Evolutionary conservation across 2,329 filamentous ascomycete genomes (phyloP).

Genomic region (Penicillium verrucosum): DNA sequence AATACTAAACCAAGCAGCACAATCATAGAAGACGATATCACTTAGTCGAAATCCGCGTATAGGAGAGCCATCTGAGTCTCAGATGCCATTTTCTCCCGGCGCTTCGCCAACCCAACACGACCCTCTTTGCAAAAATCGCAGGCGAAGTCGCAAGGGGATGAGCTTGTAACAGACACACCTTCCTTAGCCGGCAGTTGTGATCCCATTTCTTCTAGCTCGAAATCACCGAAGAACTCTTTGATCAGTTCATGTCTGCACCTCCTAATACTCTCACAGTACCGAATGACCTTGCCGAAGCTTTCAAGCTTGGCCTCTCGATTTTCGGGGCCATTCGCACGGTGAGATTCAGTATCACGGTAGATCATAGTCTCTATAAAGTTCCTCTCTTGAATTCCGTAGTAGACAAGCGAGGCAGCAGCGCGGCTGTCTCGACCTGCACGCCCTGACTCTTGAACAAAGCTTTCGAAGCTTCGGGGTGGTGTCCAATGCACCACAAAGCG

Average conservation of each 20-base stretch:
- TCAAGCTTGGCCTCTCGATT: slow-evolving; percentile 50
- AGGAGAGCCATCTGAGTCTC: slow-evolving; percentile 14
- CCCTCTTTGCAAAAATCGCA: slow-evolving; percentile 76
- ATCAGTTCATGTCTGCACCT: slow-evolving; percentile 74
- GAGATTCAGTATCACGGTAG: slow-evolving; percentile 26
- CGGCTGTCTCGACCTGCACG: slow-evolving; percentile 87
- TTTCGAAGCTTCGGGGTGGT: slow-evolving; percentile 88
- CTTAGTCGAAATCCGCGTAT: slow-evolving; percentile 4
- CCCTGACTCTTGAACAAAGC: slow-evolving; percentile 93
- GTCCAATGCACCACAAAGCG: slow-evolving; percentile 95
- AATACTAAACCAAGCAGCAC: background rate
- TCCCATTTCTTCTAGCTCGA: slow-evolving; percentile 34
- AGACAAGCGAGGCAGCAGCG: slow-evolving; percentile 80
- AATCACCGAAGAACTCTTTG: slow-evolving; percentile 73
- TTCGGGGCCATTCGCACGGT: slow-evolving; percentile 39
- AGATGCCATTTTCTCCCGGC: slow-evolving; percentile 46
- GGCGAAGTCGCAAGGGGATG: slow-evolving; percentile 65
- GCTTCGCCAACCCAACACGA: slow-evolving; percentile 52
- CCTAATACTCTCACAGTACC: slow-evolving; percentile 75
- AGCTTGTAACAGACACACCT: background rate
- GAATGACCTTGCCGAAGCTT: slow-evolving; percentile 66
- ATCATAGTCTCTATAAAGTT: slow-evolving; percentile 59
- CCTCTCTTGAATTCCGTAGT: slow-evolving; percentile 84
- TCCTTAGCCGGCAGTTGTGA: slow-evolving; percentile 15
- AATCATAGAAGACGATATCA: background rate